These are phyloP conservation scores for Glaciozyma martinii DNA, from an alignment of 768 basidiomycete genomes.

Conservation along the genomic window DNA sequence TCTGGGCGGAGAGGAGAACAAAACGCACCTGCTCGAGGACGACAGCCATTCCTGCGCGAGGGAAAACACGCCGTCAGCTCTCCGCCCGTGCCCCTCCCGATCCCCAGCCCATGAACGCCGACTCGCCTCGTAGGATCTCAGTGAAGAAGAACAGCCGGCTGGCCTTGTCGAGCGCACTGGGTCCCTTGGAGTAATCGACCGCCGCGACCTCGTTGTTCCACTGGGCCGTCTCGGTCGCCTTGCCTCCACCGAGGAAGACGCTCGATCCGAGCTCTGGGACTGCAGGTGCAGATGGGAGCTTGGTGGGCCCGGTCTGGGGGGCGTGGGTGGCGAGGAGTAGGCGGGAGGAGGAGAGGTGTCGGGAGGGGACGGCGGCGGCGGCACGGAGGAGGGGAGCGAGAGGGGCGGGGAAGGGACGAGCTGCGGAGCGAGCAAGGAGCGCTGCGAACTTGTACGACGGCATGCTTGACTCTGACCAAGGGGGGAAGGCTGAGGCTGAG, in stretches of 20 bases:
- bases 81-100: constrained; percentile 7
- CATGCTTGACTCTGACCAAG: no score
- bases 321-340: constrained; percentile 10
- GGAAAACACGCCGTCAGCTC: not conserved
- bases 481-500: no score
- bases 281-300: not conserved
- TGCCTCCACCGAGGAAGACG: no score
- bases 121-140: constrained; percentile 86
- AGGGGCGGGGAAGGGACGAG: not conserved
- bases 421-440: no score
- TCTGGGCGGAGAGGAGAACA: not conserved
- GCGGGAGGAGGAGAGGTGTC: constrained; percentile 1
- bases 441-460: no score
- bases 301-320: constrained; percentile 20
- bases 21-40: constrained; percentile 48
- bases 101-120: not conserved
- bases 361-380: not conserved
- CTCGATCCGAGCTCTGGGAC: no score
- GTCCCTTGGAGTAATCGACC: constrained; percentile 49
- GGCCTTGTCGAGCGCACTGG: constrained; percentile 89
- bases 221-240: no score
- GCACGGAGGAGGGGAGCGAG: not conserved
- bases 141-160: constrained; percentile 97
- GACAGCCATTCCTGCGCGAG: constrained; percentile 82
- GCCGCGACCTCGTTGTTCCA: not conserved